Percentiles rank a stretch among this genome's conserved stretches.
Evolutionary conservation across 805 yeast species (phyloP).

Genomic region (Monosporozyma solicola): DNA sequence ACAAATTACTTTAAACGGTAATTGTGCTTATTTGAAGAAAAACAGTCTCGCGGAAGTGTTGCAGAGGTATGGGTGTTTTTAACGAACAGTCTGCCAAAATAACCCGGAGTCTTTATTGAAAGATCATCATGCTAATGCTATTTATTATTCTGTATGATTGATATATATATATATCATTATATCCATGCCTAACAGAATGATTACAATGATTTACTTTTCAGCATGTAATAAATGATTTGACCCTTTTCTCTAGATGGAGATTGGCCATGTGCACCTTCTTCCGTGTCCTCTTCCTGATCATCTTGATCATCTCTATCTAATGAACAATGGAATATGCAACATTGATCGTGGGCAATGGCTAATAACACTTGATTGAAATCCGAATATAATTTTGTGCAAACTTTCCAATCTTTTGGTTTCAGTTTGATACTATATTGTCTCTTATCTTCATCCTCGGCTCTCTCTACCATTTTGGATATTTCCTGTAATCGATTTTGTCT

Average conservation of each 20-base stretch:
- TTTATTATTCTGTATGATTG: background rate
- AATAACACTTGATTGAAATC: conserved; percentile 53
- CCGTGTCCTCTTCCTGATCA: conserved; percentile 2
- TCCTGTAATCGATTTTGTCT: conserved; percentile 7
- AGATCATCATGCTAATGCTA: background rate
- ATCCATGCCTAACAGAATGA: background rate
- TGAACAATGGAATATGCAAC: conserved; percentile 57
- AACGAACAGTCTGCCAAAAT: background rate
- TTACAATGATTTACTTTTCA: conserved; percentile 23
- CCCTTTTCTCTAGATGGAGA: conserved; percentile 39
- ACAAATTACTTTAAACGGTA: background rate
- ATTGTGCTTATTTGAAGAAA: background rate
- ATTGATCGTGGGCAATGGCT: conserved; percentile 47
- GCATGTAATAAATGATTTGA: conserved; percentile 54
- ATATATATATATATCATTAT: too few species aligned
- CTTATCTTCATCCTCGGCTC: conserved; percentile 15
- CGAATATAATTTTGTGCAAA: conserved; percentile 52
- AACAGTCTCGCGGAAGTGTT: background rate
- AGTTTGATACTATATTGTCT: conserved; percentile 38
- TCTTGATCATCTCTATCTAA: conserved; percentile 40
- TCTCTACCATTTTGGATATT: conserved; percentile 18
- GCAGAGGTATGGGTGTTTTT: background rate
- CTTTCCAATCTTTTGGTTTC: conserved; percentile 56
- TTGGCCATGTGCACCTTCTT: conserved; percentile 4
- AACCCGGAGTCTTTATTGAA: background rate